Evolutionary conservation across 2,329 filamentous ascomycete species (phyloP), one percentile per base, ranked within the genome.

Genomic region (Chaetomiaceae sp.): DNA sequence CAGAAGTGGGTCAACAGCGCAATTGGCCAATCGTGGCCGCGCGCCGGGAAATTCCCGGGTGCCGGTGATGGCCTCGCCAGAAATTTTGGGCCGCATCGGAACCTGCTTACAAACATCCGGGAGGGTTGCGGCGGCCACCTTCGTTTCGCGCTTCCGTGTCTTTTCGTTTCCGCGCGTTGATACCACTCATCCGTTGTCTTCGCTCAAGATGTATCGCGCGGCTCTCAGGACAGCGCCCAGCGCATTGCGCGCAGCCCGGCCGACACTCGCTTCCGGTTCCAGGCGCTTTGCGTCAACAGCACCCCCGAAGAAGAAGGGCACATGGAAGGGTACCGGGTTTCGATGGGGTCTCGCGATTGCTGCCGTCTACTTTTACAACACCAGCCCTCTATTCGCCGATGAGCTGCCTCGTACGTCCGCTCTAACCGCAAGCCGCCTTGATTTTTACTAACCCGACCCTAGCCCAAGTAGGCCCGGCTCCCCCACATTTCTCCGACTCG

Each of bases 331-430:
- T 69, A 78, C 84, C 47, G 78, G 78, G 4, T 68, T 81, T 64
- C 81, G 92, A 74, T 86, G 90, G 81, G 89, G 84, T 60, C 67
- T 94, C 51, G 91, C 89, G 0, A 78, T 76, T 54, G 89, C 80
- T 18, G 84, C 86, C 41, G 74, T 97, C 45, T 99, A 97, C 74
- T 96, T 89, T 72, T 99, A 97, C 71, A 95, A 90, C 75, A 96
- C 90, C 7, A 92, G 86, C 65, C 81, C 84, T 49, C 77, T 90
- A 20, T 97, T 97, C 70, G 88, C 90, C 14, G 89, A 96, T 64
- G 86, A 95, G 70, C 81, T 84, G 32, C 72, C 80, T 62, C 79
- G 90, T 95, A 79, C 33, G 53, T 49, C 25, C 32, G 13, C 9
- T 43, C 21, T 9, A 29, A 34, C 27, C 20, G 21, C 27, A 7